These are phyloP conservation scores for Exophiala xenobiotica DNA, from an alignment of 2,329 filamentous ascomycete species.

Conservation along the genomic window DNA sequence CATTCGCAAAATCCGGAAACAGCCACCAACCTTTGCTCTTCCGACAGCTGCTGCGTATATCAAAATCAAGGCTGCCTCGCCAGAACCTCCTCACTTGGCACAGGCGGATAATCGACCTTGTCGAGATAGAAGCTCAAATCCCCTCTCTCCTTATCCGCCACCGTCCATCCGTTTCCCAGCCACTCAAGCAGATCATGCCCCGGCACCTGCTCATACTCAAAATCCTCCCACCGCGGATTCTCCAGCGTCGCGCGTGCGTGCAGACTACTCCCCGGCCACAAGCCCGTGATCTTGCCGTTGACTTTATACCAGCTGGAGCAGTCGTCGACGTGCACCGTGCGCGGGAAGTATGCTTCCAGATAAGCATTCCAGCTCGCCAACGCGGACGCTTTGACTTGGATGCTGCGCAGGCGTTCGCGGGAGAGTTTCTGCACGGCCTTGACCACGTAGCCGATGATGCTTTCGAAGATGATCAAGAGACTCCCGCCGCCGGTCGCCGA, in stretches of 20 bases:
- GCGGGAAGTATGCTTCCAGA: conserved; percentile 8
- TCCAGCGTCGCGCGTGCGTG: conserved; percentile 37
- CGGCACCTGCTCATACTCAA: conserved; percentile 31
- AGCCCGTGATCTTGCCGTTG: conserved; percentile 6
- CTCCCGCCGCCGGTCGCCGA: conserved; percentile 32
- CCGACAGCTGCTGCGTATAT: not conserved
- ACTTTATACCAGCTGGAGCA: conserved; percentile 13
- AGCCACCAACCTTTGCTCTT: not conserved
- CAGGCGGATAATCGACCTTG: conserved; percentile 11
- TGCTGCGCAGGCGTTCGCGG: conserved; percentile 11
- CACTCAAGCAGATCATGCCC: conserved; percentile 26
- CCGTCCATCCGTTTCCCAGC: conserved; percentile 15
- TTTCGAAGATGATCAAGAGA: conserved; percentile 18
- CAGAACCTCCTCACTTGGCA: conserved; percentile 3
- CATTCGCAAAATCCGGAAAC: too few relatives aligned
- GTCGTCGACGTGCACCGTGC: conserved; percentile 12
- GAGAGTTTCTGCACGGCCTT: conserved; percentile 7
- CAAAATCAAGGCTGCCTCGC: not conserved
- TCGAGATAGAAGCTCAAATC: conserved; percentile 14
- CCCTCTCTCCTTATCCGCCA: conserved; percentile 1
- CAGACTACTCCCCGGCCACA: conserved; percentile 29
- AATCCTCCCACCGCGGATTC: conserved; percentile 41
- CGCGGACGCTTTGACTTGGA: conserved; percentile 2
- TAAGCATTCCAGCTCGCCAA: conserved; percentile 1
- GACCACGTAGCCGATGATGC: conserved; percentile 14